These are phyloP conservation scores for Nemania sp. DNA, from an alignment of 2,329 filamentous ascomycete species.

Conservation along the genomic window DNA sequence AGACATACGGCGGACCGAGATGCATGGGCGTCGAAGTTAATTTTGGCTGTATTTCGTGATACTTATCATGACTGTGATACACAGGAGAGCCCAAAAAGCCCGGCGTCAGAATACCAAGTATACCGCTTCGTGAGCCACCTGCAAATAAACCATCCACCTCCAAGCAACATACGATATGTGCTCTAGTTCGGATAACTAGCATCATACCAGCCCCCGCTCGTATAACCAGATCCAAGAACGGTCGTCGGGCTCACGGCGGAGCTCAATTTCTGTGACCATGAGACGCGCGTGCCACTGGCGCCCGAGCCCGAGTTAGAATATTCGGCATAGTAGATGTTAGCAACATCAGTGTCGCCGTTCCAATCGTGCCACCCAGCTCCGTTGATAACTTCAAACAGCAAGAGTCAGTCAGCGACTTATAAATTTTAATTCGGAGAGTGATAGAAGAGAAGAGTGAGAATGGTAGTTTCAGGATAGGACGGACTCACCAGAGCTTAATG, in stretches of 20 bases:
- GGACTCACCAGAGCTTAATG: slow-evolving; percentile 55
- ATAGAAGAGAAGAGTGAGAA: not conserved
- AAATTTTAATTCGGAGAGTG: too few relatives aligned
- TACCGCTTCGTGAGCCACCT: too few relatives aligned
- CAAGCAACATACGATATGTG: not conserved
- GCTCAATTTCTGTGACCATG: slow-evolving; percentile 54
- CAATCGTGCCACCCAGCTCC: slow-evolving; percentile 69
- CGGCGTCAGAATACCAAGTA: not conserved
- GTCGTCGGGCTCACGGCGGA: slow-evolving; percentile 52
- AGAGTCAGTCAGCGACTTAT: not conserved
- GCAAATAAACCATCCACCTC: too few relatives aligned
- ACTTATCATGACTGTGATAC: not conserved
- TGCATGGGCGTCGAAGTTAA: too few relatives aligned
- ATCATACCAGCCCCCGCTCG: slow-evolving; percentile 42
- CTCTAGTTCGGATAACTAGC: slow-evolving; percentile 38
- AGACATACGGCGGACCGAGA: not conserved
- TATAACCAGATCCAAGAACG: slow-evolving; percentile 45
- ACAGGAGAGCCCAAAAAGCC: not conserved
- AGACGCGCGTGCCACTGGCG: slow-evolving; percentile 64
- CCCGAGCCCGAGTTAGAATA: slow-evolving; percentile 70
- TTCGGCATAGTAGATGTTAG: slow-evolving; percentile 68
- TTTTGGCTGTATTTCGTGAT: too few relatives aligned
- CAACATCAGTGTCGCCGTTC: slow-evolving; percentile 63
- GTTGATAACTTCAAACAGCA: slow-evolving; percentile 62
- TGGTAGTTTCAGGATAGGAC: not conserved